phyloP scores from a whole-genome alignment of 1,284 basidiomycete species.

The Inonotus hispidus region DNA sequence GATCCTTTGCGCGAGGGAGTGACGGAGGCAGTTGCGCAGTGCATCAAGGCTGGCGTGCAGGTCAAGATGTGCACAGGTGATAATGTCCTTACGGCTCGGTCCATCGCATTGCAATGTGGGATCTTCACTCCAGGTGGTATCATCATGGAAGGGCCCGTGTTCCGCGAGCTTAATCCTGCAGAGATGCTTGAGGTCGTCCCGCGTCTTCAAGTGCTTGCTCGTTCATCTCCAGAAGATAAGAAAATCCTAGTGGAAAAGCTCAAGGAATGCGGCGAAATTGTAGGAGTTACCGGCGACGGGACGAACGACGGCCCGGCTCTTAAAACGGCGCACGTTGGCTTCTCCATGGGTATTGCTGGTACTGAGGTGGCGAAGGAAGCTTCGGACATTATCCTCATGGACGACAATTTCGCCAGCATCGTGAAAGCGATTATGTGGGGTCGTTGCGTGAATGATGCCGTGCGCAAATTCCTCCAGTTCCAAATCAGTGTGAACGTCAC shows the following conservation, averaged over 20 bases:
- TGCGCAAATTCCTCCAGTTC: conserved; percentile 97
- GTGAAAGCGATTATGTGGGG: conserved; percentile 99
- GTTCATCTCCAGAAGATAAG: conserved; percentile 98
- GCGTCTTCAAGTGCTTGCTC: conserved; percentile 76
- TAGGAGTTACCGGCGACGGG: conserved; percentile 97
- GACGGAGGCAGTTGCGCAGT: conserved; percentile 80
- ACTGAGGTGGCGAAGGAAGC: conserved; percentile 99
- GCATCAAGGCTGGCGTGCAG: conserved; percentile 84
- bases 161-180: conserved; percentile 50
- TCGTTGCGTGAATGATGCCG: conserved; percentile 95
- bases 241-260: conserved; percentile 88
- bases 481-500: conserved; percentile 96
- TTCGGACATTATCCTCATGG: conserved; percentile 98
- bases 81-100: conserved; percentile 90
- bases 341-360: conserved; percentile 98
- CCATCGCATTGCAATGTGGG: conserved; percentile 93
- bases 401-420: conserved; percentile 95
- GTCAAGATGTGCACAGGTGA: conserved; percentile 99
- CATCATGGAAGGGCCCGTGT: conserved; percentile 93
- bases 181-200: conserved; percentile 64
- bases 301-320: conserved; percentile 97
- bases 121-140: conserved; percentile 91
- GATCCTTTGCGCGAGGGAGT: conserved; percentile 93
- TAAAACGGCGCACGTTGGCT: conserved; percentile 91
- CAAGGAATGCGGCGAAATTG: conserved; percentile 85